Evolutionary conservation across 108 stramenopile genomes (phyloP).

Genomic region (Skeletonema marinoi): DNA sequence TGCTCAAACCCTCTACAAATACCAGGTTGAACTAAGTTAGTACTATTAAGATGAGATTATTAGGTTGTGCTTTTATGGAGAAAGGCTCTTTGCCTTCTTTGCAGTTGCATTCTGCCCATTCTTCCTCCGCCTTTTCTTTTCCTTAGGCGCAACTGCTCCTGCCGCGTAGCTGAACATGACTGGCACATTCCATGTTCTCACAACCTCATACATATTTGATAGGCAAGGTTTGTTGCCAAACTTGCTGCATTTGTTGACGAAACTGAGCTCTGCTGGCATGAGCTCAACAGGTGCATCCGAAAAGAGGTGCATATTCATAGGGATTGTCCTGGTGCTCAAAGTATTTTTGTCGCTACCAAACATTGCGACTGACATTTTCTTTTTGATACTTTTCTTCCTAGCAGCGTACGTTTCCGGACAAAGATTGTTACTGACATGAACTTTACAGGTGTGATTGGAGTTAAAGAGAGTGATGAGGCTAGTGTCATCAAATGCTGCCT

Average conservation of each 20-base stretch:
- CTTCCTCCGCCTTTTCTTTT: background rate
- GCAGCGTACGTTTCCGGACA: background rate
- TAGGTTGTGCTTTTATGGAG: background rate
- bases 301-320: background rate
- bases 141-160: background rate
- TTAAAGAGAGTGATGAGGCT: background rate
- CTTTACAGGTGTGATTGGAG: background rate
- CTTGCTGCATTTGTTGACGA: background rate
- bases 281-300: background rate
- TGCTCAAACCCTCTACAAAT: conserved; percentile 27
- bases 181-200: background rate
- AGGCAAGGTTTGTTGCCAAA: background rate
- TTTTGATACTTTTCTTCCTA: background rate
- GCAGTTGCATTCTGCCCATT: background rate
- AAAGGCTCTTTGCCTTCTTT: background rate
- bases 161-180: background rate
- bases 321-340: background rate
- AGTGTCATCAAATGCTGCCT: background rate
- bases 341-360: background rate
- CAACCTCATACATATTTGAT: background rate
- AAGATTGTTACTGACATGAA: background rate
- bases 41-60: background rate
- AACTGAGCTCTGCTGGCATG: background rate
- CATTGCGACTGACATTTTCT: background rate
- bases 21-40: conserved; percentile 33